These are phyloP conservation scores for Botrytis tulipae DNA, from an alignment of 2,329 filamentous ascomycete genomes.

Conservation along the genomic window DNA sequence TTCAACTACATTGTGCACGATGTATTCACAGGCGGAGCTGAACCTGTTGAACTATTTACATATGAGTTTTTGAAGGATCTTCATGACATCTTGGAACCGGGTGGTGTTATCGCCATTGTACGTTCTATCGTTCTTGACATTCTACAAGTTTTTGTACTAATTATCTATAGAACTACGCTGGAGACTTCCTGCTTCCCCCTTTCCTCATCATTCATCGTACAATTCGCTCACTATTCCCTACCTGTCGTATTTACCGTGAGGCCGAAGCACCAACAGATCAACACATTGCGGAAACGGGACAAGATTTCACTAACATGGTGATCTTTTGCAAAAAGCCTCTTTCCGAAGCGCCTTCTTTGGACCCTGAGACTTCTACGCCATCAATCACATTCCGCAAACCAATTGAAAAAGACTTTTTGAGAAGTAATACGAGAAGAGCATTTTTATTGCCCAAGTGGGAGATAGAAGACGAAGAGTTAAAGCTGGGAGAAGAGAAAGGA, in stretches of 20 bases:
- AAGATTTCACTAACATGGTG: slow-evolving; percentile 93
- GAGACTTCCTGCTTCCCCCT: slow-evolving; percentile 75
- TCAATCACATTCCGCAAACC: slow-evolving; percentile 66
- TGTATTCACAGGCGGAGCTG: slow-evolving; percentile 94
- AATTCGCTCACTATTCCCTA: slow-evolving; percentile 78
- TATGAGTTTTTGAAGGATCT: slow-evolving; percentile 76
- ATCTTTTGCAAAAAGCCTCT: slow-evolving; percentile 69
- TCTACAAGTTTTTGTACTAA: not conserved
- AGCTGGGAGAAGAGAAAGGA: slow-evolving; percentile 40
- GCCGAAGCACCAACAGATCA: slow-evolving; percentile 51
- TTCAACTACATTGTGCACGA: slow-evolving; percentile 97
- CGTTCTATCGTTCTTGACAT: slow-evolving; percentile 37
- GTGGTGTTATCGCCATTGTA: slow-evolving; percentile 86
- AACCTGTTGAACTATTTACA: slow-evolving; percentile 86
- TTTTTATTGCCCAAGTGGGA: slow-evolving; percentile 74
- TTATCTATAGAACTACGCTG: slow-evolving; percentile 77
- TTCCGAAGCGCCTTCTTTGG: not conserved
- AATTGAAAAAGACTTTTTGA: slow-evolving; percentile 63
- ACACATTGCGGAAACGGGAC: slow-evolving; percentile 47
- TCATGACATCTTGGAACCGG: slow-evolving; percentile 65
- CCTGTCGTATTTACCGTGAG: slow-evolving; percentile 89
- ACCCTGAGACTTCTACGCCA: slow-evolving; percentile 25
- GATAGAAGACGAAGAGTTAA: slow-evolving; percentile 44
- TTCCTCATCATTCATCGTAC: slow-evolving; percentile 79
- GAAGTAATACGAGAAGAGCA: slow-evolving; percentile 65